Conservation (phyloP, 345 rosid genomes). For the Adansonia digitata region DNA sequence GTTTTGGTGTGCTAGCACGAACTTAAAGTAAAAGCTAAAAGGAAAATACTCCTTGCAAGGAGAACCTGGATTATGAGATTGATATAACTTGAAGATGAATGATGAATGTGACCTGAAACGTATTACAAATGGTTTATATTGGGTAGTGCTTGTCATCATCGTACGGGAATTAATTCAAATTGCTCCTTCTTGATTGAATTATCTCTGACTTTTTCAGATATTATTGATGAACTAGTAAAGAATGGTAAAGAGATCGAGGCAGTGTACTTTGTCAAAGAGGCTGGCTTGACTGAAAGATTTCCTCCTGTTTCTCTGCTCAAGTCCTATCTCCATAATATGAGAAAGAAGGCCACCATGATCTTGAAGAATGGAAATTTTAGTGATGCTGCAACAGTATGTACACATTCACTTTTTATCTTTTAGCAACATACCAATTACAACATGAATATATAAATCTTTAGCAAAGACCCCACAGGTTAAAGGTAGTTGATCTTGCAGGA, state of each 20-base stretch:
- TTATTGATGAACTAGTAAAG: constrained; percentile 45
- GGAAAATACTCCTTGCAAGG: background rate
- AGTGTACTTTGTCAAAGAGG: constrained; percentile 47
- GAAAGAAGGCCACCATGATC: constrained; percentile 33
- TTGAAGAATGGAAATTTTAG: constrained; percentile 36
- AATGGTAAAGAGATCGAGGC: constrained; percentile 58
- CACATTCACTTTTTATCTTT: background rate
- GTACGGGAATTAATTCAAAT: background rate
- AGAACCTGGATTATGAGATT: background rate
- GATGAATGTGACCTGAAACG: background rate
- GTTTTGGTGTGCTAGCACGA: background rate
- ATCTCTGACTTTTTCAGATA: constrained; percentile 27
- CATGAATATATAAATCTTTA: background rate
- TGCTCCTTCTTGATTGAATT: constrained; percentile 1
- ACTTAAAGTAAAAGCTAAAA: background rate
- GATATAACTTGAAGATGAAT: background rate
- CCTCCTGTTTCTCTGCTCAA: constrained; percentile 43
- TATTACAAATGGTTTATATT: background rate
- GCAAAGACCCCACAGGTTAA: background rate
- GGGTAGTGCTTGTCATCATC: background rate
- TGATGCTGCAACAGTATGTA: constrained; percentile 31
- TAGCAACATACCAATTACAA: background rate
- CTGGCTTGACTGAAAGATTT: constrained; percentile 45
- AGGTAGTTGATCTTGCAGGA: constrained; percentile 34
- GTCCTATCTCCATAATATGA: constrained; percentile 38